These are phyloP conservation scores for Hanseniaspora lindneri DNA, from an alignment of 805 yeast genomes.

Conservation along the genomic window DNA sequence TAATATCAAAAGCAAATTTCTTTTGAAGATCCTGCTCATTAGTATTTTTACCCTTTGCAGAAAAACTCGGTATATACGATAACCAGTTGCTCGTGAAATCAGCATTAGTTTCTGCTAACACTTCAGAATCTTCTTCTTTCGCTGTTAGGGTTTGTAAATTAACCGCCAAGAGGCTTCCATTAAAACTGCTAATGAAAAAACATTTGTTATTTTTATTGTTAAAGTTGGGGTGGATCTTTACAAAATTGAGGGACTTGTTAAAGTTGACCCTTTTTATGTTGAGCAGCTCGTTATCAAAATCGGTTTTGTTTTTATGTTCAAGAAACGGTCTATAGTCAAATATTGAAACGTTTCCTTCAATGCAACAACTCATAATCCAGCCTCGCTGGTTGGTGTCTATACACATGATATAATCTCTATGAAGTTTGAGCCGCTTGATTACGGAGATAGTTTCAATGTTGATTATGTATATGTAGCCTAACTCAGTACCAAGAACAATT, in stretches of 20 bases:
- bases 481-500: neutral
- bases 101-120: neutral
- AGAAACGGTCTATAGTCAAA: neutral
- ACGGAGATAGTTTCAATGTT: neutral
- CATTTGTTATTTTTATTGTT: conserved; percentile 7
- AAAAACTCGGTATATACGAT: conserved; percentile 8
- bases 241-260: conserved; percentile 13
- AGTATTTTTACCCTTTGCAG: neutral
- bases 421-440: neutral
- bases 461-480: neutral
- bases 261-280: conserved; percentile 6
- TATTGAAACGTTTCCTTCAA: conserved; percentile 3
- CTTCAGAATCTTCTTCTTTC: neutral
- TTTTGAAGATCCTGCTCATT: neutral
- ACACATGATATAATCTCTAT: conserved; percentile 4
- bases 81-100: conserved; percentile 1
- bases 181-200: conserved; percentile 13
- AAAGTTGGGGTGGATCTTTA: conserved; percentile 5
- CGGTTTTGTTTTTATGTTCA: neutral
- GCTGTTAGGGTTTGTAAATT: conserved; percentile 3
- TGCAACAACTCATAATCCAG: conserved; percentile 3
- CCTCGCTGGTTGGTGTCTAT: neutral
- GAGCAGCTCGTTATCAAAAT: neutral
- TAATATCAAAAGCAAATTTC: conserved; percentile 6
- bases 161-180: conserved; percentile 5